Evolutionary conservation across 208 protist species (phyloP).

Genomic region (Zelonia costaricensis): DNA sequence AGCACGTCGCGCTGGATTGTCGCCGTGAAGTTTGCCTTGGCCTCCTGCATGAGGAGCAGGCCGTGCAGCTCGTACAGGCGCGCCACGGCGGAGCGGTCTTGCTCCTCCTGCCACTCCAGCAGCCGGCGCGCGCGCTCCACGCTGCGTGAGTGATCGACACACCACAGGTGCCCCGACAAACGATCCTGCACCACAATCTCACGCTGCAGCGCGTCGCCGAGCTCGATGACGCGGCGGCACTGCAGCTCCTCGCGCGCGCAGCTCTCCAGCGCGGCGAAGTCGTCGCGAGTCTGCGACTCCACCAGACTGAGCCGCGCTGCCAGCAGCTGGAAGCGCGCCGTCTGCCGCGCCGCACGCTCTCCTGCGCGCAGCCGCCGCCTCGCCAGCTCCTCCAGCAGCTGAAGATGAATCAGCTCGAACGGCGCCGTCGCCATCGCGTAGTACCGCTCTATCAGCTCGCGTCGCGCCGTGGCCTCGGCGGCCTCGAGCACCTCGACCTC

Average conservation of each 20-base stretch:
- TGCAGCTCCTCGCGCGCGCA: constrained; percentile 30
- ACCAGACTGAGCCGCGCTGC: not conserved
- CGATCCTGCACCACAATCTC: constrained; percentile 19
- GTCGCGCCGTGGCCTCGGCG: constrained; percentile 35
- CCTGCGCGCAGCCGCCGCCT: constrained; percentile 18
- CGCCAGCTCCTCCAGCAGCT: constrained; percentile 29
- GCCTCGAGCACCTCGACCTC: constrained; percentile 30
- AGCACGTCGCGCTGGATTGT: constrained; percentile 28
- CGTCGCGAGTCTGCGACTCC: constrained; percentile 11
- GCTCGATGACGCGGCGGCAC: constrained; percentile 47
- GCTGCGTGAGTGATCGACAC: constrained; percentile 10
- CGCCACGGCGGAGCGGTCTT: constrained; percentile 9
- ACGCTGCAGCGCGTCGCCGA: constrained; percentile 40
- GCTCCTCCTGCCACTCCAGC: constrained; percentile 20
- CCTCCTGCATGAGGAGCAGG: constrained; percentile 17
- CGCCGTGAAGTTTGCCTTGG: constrained; percentile 10
- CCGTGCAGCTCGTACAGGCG: constrained; percentile 21
- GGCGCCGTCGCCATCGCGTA: not conserved
- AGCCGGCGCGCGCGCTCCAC: constrained; percentile 8
- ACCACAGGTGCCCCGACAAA: constrained; percentile 14
- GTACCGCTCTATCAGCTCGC: constrained; percentile 3
- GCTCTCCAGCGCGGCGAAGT: constrained; percentile 14
- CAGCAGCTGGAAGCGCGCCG: not conserved
- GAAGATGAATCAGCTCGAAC: constrained; percentile 14
- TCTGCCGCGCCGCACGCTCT: constrained; percentile 2